Evolutionary conservation across 202 grass and related monocot species (phyloP).

Genomic region (Brachypodium distachyon): DNA sequence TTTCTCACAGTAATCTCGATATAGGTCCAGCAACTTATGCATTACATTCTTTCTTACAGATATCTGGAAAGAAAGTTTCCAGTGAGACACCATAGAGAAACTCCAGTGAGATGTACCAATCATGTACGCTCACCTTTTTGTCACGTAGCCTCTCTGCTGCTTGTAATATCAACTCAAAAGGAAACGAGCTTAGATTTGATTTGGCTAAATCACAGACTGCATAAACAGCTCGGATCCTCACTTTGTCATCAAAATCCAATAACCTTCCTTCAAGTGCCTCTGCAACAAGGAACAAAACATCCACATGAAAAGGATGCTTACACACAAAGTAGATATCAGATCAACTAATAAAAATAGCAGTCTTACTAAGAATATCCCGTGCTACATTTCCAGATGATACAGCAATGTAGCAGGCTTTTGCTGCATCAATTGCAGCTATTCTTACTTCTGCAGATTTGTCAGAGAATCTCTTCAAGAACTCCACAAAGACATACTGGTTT

Average conservation of each 20-base stretch:
- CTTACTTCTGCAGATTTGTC: constrained; percentile 89
- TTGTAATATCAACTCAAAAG: constrained; percentile 52
- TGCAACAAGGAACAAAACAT: constrained; percentile 23
- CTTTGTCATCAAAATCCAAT: constrained; percentile 96
- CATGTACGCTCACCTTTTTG: constrained; percentile 60
- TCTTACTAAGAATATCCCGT: constrained; percentile 58
- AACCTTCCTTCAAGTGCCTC: constrained; percentile 72
- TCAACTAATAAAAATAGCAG: background rate
- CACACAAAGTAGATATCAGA: constrained; percentile 13
- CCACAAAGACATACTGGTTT: constrained; percentile 58
- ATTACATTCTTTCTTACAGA: constrained; percentile 84
- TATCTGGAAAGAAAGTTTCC: constrained; percentile 41
- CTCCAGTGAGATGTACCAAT: constrained; percentile 8
- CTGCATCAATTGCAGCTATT: constrained; percentile 76
- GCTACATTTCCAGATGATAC: constrained; percentile 58
- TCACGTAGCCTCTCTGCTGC: constrained; percentile 68
- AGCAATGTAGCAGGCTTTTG: constrained; percentile 54
- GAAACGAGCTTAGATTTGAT: constrained; percentile 60
- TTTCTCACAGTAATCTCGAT: constrained; percentile 71
- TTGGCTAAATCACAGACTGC: constrained; percentile 83
- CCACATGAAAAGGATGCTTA: constrained; percentile 14
- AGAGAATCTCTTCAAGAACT: constrained; percentile 85
- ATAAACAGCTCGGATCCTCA: constrained; percentile 75
- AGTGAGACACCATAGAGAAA: constrained; percentile 10
- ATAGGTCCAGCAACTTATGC: constrained; percentile 75